A percentile compares a stretch with the other conserved stretches of the same genome.
Evolutionary conservation across 345 rosid species (phyloP).

Genomic region (Hypericum perforatum): DNA sequence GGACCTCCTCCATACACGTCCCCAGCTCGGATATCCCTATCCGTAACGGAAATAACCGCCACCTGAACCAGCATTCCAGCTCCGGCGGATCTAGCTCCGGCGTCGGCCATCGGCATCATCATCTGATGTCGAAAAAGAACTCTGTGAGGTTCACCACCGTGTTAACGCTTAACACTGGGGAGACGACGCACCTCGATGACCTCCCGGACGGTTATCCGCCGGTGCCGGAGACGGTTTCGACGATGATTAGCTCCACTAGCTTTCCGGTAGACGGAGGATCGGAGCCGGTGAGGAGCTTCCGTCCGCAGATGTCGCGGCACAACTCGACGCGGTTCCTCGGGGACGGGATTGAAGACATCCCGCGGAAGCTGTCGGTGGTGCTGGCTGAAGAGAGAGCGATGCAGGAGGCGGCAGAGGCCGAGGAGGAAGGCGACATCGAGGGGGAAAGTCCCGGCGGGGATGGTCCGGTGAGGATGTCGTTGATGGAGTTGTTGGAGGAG

Average conservation of each 20-base stretch:
- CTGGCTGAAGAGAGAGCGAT: constrained; percentile 56
- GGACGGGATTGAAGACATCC: constrained; percentile 4
- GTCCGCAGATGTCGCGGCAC: constrained; percentile 43
- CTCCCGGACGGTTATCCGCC: neutral
- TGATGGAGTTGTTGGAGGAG: constrained; percentile 84
- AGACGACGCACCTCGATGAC: constrained; percentile 7
- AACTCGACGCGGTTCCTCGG: constrained; percentile 29
- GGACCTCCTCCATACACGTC: constrained; percentile 43
- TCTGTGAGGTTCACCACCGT: constrained; percentile 23
- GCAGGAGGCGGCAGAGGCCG: constrained; percentile 50
- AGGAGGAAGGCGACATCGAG: constrained; percentile 2
- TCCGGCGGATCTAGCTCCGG: constrained; percentile 4
- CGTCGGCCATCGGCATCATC: too few relatives aligned
- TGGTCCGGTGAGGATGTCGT: constrained; percentile 51
- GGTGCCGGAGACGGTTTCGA: constrained; percentile 9
- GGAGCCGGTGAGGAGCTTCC: constrained; percentile 25
- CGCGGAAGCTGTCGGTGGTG: constrained; percentile 29
- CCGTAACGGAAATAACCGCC: constrained; percentile 1
- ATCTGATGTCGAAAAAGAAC: constrained; percentile 13
- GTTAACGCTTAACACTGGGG: constrained; percentile 9
- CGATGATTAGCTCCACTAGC: constrained; percentile 38
- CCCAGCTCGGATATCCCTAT: constrained; percentile 53
- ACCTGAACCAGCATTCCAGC: constrained; percentile 6
- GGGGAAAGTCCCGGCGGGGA: neutral
- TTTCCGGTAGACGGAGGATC: constrained; percentile 18